Percentiles rank a stretch among this genome's conserved stretches.
phyloP scores from a whole-genome alignment of 805 yeast genomes.

The Ogataea polymorpha region DNA sequence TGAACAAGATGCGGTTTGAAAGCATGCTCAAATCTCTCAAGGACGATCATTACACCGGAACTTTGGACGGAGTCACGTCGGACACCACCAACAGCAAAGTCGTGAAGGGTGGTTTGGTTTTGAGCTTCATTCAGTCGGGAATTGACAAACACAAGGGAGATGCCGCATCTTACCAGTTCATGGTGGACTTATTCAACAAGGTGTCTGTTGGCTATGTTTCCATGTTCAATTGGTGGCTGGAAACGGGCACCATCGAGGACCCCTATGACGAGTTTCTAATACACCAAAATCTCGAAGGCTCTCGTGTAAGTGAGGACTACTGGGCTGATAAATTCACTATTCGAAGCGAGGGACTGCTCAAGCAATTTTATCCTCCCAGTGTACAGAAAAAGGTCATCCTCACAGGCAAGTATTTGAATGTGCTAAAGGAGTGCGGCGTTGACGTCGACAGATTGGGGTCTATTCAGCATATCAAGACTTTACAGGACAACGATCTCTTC shows the following conservation, averaged over 20 bases:
- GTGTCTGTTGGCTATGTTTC: conserved; percentile 61
- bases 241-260: conserved; percentile 70
- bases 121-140: conserved; percentile 58
- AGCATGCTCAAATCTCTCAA: conserved; percentile 36
- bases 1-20: conserved; percentile 28
- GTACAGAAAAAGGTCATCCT: conserved; percentile 63
- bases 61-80: conserved; percentile 46
- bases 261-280: conserved; percentile 81
- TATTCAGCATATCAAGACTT: conserved; percentile 12
- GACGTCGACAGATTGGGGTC: conserved; percentile 19
- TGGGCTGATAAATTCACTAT: conserved; percentile 77
- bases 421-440: conserved; percentile 60
- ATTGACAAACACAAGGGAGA: conserved; percentile 67
- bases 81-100: conserved; percentile 50
- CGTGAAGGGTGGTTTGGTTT: conserved; percentile 76
- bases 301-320: conserved; percentile 46
- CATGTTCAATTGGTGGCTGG: conserved; percentile 79
- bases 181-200: conserved; percentile 49
- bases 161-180: conserved; percentile 46
- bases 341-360: conserved; percentile 70
- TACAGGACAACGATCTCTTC: conserved; percentile 40
- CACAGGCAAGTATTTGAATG: conserved; percentile 83
- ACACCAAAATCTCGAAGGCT: conserved; percentile 31
- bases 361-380: conserved; percentile 52
- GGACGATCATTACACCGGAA: conserved; percentile 42